Evolutionary conservation across 225 moss, liverwort and hornwort species (phyloP).

Genomic region (Ulota crispa): DNA sequence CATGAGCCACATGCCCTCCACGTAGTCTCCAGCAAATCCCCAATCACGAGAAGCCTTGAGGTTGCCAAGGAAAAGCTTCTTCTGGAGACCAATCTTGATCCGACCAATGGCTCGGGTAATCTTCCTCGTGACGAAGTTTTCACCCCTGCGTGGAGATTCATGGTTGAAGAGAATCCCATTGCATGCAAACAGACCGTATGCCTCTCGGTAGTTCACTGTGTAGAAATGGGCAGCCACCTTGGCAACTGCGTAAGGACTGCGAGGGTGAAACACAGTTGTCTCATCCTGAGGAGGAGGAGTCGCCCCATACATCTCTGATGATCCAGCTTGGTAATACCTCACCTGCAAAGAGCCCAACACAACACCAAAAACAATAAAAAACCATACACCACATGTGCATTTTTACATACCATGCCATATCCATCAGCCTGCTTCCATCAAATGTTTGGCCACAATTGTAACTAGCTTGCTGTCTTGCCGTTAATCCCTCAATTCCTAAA

Average conservation of each 20-base stretch:
- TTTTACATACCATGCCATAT: not conserved
- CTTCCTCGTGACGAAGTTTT: slow-evolving; percentile 91
- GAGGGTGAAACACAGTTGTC: slow-evolving; percentile 80
- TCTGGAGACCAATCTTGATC: slow-evolving; percentile 90
- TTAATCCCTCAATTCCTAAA: not conserved
- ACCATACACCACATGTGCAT: not conserved
- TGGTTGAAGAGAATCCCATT: slow-evolving; percentile 97
- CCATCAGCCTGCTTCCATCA: not conserved
- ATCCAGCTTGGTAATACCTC: slow-evolving; percentile 91
- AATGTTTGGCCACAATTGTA: too few relatives aligned
- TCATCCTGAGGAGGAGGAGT: slow-evolving; percentile 92
- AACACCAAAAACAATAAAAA: not conserved
- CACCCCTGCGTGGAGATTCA: slow-evolving; percentile 87
- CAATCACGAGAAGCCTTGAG: slow-evolving; percentile 91
- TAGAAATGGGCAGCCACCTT: slow-evolving; percentile 92
- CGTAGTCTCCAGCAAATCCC: slow-evolving; percentile 93
- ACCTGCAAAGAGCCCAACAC: slow-evolving; percentile 31
- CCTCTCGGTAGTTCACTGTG: slow-evolving; percentile 91
- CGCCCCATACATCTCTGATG: slow-evolving; percentile 95
- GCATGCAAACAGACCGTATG: slow-evolving; percentile 93
- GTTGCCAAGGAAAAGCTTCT: slow-evolving; percentile 88
- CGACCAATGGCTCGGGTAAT: slow-evolving; percentile 86
- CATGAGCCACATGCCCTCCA: slow-evolving; percentile 86
- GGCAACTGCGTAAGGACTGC: slow-evolving; percentile 88
- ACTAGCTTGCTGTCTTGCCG: not conserved